phyloP scores from a whole-genome alignment of 176 grass and related monocot genomes.

The Rhynchospora pubera region DNA sequence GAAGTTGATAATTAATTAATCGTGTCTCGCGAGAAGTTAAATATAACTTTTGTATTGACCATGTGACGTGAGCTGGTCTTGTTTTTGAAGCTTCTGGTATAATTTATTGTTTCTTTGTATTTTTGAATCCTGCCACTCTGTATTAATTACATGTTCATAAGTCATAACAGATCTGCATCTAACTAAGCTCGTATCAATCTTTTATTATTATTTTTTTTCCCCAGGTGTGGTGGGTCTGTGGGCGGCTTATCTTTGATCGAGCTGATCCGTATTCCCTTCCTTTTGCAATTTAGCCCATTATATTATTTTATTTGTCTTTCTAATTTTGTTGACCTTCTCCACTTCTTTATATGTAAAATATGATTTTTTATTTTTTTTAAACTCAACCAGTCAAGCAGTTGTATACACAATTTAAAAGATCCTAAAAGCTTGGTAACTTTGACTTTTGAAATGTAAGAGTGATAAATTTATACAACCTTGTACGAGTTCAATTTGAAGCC shows the following conservation, averaged over 20 bases:
- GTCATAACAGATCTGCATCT: slow-evolving; percentile 16
- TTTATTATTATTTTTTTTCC: background rate
- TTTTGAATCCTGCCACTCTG: background rate
- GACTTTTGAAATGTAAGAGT: too few relatives aligned
- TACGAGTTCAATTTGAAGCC: too few relatives aligned
- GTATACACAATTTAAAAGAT: too few relatives aligned
- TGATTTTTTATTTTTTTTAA: too few relatives aligned
- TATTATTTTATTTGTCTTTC: background rate
- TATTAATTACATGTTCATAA: background rate
- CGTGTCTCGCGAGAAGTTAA: background rate
- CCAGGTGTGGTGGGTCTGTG: background rate
- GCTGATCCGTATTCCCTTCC: background rate
- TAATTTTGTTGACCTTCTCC: too few relatives aligned
- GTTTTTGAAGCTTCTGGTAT: background rate
- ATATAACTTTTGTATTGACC: slow-evolving; percentile 9
- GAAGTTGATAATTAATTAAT: background rate
- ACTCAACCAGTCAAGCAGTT: too few relatives aligned
- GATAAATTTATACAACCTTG: too few relatives aligned
- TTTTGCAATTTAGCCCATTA: background rate
- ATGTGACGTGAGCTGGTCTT: slow-evolving; percentile 17
- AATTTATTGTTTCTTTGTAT: background rate
- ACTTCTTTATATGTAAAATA: too few relatives aligned
- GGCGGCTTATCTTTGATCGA: background rate
- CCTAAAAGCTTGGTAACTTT: too few relatives aligned
- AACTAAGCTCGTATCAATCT: background rate